A percentile compares a stretch with the other conserved stretches of the same genome.
These are phyloP conservation scores for Rhodotorula glutinis DNA, from an alignment of 1,284 basidiomycete genomes.

Conservation along the genomic window DNA sequence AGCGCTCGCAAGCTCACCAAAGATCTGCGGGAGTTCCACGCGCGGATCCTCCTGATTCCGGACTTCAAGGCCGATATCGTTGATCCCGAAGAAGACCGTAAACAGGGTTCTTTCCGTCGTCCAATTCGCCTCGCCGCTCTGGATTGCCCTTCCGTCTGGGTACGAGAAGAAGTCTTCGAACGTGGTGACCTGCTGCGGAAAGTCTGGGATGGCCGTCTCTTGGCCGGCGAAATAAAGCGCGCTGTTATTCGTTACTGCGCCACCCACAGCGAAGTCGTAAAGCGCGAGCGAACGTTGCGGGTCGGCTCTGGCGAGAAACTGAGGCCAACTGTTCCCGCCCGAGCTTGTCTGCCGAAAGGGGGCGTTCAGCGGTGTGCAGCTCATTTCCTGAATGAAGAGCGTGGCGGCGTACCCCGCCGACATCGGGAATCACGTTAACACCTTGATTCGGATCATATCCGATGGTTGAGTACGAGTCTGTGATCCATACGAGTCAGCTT, in stretches of 20 bases:
- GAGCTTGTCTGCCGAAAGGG: background rate
- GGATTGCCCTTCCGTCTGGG: background rate
- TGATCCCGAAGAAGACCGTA: constrained; percentile 29
- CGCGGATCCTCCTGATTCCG: background rate
- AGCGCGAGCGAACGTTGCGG: background rate
- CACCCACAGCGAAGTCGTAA: constrained; percentile 21
- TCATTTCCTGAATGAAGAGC: too few species aligned
- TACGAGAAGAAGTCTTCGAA: constrained; percentile 16
- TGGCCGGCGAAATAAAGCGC: background rate
- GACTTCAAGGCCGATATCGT: constrained; percentile 20
- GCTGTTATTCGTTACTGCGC: constrained; percentile 17
- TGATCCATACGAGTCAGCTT: too few species aligned
- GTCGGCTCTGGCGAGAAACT: background rate
- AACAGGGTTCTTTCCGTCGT: constrained; percentile 14
- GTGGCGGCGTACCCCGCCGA: background rate
- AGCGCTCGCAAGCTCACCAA: background rate
- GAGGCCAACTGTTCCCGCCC: constrained; percentile 14
- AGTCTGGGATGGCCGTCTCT: background rate
- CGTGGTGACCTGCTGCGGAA: constrained; percentile 12
- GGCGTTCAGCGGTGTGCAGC: background rate
- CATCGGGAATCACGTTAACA: constrained; percentile 4
- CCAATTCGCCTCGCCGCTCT: constrained; percentile 1
- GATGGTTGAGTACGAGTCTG: constrained; percentile 21
- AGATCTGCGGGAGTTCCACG: background rate
- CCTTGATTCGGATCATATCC: constrained; percentile 13